Evolutionary conservation across 371 early-diverging fungal genomes (phyloP), one percentile per base, ranked within the genome.

Genomic region (Mortierella sp.): DNA sequence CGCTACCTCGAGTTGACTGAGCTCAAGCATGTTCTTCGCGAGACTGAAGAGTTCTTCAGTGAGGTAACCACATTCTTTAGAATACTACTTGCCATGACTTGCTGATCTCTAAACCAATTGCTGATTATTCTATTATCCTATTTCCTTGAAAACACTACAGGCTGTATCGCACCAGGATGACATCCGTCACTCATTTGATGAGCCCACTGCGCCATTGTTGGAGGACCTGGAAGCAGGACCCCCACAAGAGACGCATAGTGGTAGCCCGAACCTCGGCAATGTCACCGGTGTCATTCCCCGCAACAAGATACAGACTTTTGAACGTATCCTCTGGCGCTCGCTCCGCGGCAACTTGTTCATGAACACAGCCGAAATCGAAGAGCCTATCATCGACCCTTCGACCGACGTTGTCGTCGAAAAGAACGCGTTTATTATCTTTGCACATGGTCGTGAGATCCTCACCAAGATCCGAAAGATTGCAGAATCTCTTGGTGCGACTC

Each of bases 341-440:
- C 91, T 99, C 70, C 95, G 99, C 69, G 99, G 99, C 58, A 98
- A 99, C 84, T 84, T 99, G 73, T 98, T 92, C 87, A 93, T 99
- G 89, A 98, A 97, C 84, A 89, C 93, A 50, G 96, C 95, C 11
- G 98, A 98, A 74, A 96, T 97, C 68, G 94, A 94, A 60, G 98
- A 98, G 70, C 89, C 90, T 11, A 94, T 97, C 68, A 84, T 89
- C 23, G 97, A 98, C 72, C 96, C 96, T 3, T 82, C 80, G 52
- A 91, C 90, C 2, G 98, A 97, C 66, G 93, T 93, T 70, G 76
- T 88, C 0, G 90, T 97, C 11, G 90, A 94, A 60, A 99, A 98
- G 89, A 96, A 93, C 72, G 98, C 96, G 14, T 98, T 99, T 81
- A 91, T 96, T 70, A 95, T 98, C 77, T 99, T 98, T 88, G 97